These are phyloP conservation scores for Phycomyces blakesleeanus DNA, from an alignment of 192 early-diverging fungal species.

Conservation along the genomic window DNA sequence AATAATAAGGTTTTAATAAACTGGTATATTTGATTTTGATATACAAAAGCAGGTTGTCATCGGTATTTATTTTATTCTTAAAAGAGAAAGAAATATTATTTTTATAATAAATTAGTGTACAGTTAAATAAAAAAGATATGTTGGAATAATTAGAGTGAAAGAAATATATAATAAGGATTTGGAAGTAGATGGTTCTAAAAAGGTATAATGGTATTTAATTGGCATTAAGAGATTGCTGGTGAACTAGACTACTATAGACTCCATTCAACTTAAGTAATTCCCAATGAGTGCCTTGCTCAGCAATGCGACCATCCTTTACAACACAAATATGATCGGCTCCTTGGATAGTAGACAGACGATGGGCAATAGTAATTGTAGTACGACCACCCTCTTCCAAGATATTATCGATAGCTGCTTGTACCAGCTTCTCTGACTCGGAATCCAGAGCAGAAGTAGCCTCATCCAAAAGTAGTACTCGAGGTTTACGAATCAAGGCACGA, in stretches of 20 bases:
- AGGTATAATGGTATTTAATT: conserved; percentile 4
- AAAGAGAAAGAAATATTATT: no score
- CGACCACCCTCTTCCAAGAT: conserved; percentile 55
- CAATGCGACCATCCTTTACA: conserved; percentile 61
- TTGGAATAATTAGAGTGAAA: no score
- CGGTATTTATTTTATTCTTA: no score
- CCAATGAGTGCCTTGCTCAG: conserved; percentile 60
- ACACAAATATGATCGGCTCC: conserved; percentile 65
- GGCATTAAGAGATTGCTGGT: conserved; percentile 55
- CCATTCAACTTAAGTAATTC: conserved; percentile 57
- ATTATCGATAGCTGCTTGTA: conserved; percentile 67
- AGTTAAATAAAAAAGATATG: no score
- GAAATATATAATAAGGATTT: no score
- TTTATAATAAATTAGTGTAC: no score
- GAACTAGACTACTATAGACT: conserved; percentile 58
- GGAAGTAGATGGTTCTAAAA: no score
- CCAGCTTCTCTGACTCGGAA: conserved; percentile 65
- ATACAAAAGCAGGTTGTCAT: no score
- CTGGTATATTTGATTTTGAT: no score
- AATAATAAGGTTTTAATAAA: no score
- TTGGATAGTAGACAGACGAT: conserved; percentile 70
- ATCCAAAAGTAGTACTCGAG: conserved; percentile 80
- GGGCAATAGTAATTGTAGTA: conserved; percentile 73
- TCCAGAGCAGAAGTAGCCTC: conserved; percentile 78
- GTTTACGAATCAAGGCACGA: conserved; percentile 81